Base-by-base conservation (phyloP, 805 yeast species). In the Pachysolen tannophilus region DNA sequence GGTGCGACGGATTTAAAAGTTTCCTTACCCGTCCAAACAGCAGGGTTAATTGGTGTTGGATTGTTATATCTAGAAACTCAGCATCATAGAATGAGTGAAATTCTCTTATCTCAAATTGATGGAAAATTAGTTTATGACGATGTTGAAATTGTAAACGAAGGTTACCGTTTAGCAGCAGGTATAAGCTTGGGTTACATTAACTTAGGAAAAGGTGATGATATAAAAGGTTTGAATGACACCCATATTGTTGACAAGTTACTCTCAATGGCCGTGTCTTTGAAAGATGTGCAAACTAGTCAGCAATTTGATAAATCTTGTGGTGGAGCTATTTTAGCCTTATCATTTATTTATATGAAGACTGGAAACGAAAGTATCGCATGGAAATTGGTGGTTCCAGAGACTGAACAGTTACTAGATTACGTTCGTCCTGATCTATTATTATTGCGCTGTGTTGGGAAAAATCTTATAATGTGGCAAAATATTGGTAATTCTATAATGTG, bases 1-100 rank as follows among this genome's bases (percentile, higher is more conserved):
- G 97, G 97, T 0, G 87, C 97, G 0, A 82, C 81, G 30, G 94
- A 87, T 53, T 65, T 92, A 47, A 85, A 90, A 53, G 94, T 94
- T 6, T 74, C 84, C 2, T 61, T 76, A 1, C 68, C 77, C 8
- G 94, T 90, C 6, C 97, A 92, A 53, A 76, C 94, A 0, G 95
- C 97, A 0, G 97, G 97, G 0, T 54, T 90, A 20, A 62, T 92
- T 32, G 96, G 97, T 1, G 75, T 92, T 37, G 99, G 98, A 0
- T 61, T 94, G 35, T 61, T 94, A 6, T 88, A 86, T 48, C 60
- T 77, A 34, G 82, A 73, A 34, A 73, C 86, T 5, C 87, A 78
- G 42, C 94, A 87, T 50, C 69, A 94, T 30, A 67, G 94, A 44
- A 83, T 90, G 87, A 79, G 88, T 38, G 92, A 82, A 40, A 72